Base-by-base conservation (phyloP, 768 basidiomycete species). In the Mycena vitilis region DNA sequence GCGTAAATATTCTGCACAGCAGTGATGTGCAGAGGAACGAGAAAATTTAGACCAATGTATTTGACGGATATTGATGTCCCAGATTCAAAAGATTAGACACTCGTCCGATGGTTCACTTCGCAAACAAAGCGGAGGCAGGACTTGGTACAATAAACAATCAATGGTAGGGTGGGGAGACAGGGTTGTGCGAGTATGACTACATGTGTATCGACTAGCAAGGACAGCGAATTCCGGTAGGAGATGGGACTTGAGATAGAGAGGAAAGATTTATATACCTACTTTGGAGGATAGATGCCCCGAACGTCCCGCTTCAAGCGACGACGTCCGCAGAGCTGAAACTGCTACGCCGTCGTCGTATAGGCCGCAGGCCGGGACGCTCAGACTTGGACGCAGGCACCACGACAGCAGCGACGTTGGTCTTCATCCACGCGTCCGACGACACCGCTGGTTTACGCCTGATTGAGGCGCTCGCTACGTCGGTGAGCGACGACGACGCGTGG, bases 281-380 rank as follows among this genome's bases (percentile, higher is more conserved):
- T 54, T 25, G 30, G 30, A 37, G 55, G n/a, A 56, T 8, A 64
- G n/a, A 53, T 52, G 34, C n/a, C 13, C 30, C 34, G 44, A 30
- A 22, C 34, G 40, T 40, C 34, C n/a, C 60, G 59, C 54, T 59
- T 81, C 82, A 95, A 74, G 92, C 93, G 68, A 95, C 88, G 23
- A 95, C 90, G 77, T 95, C 94, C 5, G 92, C 94, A 63, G 90
- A 85, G 76, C 95, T 95, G 78, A 95, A 95, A 74, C 95, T 95
- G 75, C 94, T 95, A 66, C 94, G 84, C 75, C 94, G 82, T 69
- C 93, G 86, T 71, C 93, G 85, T 57, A 94, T 87, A 49, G 83
- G 91, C 60, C 94, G 85, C 68, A 94, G 80, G 2, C 90, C 89
- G 10, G 94, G 94, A 45, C 93, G 88, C 70, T 87, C 90, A 1